Base-by-base conservation (phyloP, 768 basidiomycete species). In the Coprinopsis sp. region DNA sequence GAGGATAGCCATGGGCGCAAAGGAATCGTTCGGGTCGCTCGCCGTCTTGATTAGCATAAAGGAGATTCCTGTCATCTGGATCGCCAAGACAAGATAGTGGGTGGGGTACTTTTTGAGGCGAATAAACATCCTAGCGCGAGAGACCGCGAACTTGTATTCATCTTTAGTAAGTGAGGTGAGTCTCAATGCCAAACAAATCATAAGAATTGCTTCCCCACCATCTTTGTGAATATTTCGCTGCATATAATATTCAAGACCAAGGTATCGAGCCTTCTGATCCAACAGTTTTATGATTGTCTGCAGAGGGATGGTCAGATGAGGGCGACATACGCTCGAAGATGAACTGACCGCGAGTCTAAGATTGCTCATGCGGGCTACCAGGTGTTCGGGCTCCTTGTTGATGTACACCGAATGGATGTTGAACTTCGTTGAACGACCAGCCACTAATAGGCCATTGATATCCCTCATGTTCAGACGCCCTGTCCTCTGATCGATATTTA, bases 51-150 rank as follows among this genome's bases (percentile, higher is more conserved):
- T 84, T 30, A 95, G 72, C 6, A 91, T 93, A 58, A 86, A 93
- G 37, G 81, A 79, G 56, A 91, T 84, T 42, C 82, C 78, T 37
- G 82, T 74, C 49, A 91, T 85, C 0, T 82, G 81, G 51, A 92
- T 79, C 33, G 91, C 83, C 21, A 94, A 74, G 10, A 91, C 88
- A 31, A 96, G 80, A 60, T 91, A 92, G 60, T 94, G 87, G 36
- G 69, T 76, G 1, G 86, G 82, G 58, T 89, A 91, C 48, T 79
- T 85, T 33, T 81, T 60, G 6, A 94, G 74, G 55, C 87, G 84
- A 51, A 93, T 84, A 63, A 82, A 92, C 21, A 93, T 70, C 34
- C 65, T 77, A 30, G 77, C 79, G 37, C 80, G 79, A 18, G 76
- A 71, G 12, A 75, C 62, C 1, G 92, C 91, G 40, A 91, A 73